Evolutionary conservation across 2,329 filamentous ascomycete genomes (phyloP).

Genomic region (Torrubiella hemipterigena): DNA sequence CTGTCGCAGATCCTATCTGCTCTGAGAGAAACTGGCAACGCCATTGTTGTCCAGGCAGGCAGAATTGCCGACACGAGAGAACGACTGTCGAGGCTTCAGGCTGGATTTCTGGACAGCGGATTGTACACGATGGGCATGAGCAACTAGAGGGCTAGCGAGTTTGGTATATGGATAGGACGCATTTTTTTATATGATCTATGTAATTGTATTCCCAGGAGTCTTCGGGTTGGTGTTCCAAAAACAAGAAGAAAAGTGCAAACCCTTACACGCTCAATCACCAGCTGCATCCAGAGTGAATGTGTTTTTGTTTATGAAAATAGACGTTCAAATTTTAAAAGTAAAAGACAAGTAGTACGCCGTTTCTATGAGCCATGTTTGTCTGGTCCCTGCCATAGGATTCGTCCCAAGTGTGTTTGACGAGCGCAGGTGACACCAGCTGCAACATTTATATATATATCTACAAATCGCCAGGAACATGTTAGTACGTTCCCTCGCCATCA

Average conservation of each 20-base stretch:
- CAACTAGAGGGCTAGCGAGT: constrained; percentile 11
- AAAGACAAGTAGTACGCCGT: background rate
- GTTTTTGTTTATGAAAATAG: too few relatives aligned
- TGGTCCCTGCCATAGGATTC: too few relatives aligned
- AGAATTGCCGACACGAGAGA: constrained; percentile 31
- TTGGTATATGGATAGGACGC: constrained; percentile 1
- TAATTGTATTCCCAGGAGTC: too few relatives aligned
- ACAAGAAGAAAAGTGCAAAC: too few relatives aligned
- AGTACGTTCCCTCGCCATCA: constrained; percentile 32
- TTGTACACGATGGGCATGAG: constrained; percentile 20
- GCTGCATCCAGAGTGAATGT: too few relatives aligned
- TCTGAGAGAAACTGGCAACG: constrained; percentile 25
- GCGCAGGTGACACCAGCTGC: too few relatives aligned
- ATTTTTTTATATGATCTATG: background rate
- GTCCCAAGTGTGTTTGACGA: too few relatives aligned
- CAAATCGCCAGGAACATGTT: too few relatives aligned
- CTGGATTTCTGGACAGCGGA: constrained; percentile 25
- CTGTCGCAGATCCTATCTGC: constrained; percentile 24
- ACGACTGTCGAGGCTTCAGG: constrained; percentile 26
- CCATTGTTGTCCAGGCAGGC: constrained; percentile 27
- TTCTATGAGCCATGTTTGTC: too few relatives aligned
- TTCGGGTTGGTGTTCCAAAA: too few relatives aligned
- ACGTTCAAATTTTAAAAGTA: background rate
- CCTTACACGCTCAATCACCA: too few relatives aligned
- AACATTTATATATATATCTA: too few relatives aligned